phyloP scores from a whole-genome alignment of 1,139 yeast species.

The Kurtzmaniella quercitrusa region DNA sequence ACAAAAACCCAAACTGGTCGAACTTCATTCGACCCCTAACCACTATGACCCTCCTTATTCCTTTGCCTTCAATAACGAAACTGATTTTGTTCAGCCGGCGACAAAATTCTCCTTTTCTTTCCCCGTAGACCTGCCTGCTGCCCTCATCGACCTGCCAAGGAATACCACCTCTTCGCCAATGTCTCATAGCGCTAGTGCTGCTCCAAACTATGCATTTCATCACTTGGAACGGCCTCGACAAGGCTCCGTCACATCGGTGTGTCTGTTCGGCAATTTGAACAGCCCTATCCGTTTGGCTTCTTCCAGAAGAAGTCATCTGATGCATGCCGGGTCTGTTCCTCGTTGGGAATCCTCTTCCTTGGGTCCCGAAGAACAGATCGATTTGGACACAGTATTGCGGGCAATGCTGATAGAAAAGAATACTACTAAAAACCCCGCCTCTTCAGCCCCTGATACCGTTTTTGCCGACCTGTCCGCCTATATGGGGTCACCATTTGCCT shows the following conservation, averaged over 20 bases:
- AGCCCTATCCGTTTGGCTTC: slow-evolving; percentile 32
- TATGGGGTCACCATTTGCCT: neutral
- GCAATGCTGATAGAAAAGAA: slow-evolving; percentile 2
- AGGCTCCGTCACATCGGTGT: slow-evolving; percentile 8
- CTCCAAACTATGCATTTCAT: slow-evolving; percentile 3
- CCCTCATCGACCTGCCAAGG: slow-evolving; percentile 13
- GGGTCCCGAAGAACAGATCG: slow-evolving; percentile 1
- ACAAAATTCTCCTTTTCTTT: slow-evolving; percentile 23
- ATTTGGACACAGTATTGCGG: slow-evolving; percentile 2
- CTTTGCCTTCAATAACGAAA: slow-evolving; percentile 31
- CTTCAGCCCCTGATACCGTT: neutral
- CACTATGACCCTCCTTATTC: slow-evolving; percentile 17
- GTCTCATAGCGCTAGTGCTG: neutral
- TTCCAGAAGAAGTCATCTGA: slow-evolving; percentile 16
- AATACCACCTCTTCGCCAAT: slow-evolving; percentile 10
- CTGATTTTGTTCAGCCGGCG: slow-evolving; percentile 28
- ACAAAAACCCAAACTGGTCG: slow-evolving; percentile 9
- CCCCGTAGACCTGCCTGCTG: slow-evolving; percentile 22
- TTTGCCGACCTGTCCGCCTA: neutral
- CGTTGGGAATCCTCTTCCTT: slow-evolving; percentile 3
- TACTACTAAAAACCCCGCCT: neutral
- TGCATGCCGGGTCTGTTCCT: slow-evolving; percentile 13
- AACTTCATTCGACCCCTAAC: slow-evolving; percentile 11
- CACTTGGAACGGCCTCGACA: slow-evolving; percentile 6
- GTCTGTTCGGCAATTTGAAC: slow-evolving; percentile 18